These are phyloP conservation scores for Cordyceps tenuipes DNA, from an alignment of 2,329 filamentous ascomycete species.

Conservation along the genomic window DNA sequence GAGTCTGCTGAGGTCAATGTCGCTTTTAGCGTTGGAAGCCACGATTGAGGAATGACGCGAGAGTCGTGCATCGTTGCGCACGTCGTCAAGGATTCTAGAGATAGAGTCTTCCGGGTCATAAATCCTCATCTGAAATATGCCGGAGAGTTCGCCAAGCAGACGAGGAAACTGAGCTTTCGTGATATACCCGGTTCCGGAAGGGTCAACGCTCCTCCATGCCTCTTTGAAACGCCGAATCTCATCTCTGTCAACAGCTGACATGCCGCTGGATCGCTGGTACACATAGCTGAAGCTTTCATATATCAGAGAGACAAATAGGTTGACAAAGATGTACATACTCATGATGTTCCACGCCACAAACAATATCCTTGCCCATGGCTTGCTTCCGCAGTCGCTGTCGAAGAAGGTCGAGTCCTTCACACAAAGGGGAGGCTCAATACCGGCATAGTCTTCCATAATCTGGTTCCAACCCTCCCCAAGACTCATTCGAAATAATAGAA, in stretches of 20 bases:
- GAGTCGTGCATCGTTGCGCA: constrained; percentile 50
- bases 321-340: constrained; percentile 99
- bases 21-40: constrained; percentile 42
- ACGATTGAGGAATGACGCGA: constrained; percentile 47
- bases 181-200: constrained; percentile 84
- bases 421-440: constrained; percentile 71
- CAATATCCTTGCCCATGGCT: constrained; percentile 75
- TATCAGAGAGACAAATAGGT: constrained; percentile 94
- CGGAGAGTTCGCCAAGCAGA: constrained; percentile 83
- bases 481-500: constrained; percentile 87
- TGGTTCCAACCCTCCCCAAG: constrained; percentile 94
- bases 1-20: constrained; percentile 66
- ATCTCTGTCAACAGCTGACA: constrained; percentile 82
- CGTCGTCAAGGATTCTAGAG: constrained; percentile 75
- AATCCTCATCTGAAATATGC: constrained; percentile 94
- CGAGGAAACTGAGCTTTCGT: constrained; percentile 82
- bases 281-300: constrained; percentile 99
- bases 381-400: constrained; percentile 85
- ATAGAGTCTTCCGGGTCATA: constrained; percentile 89
- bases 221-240: constrained; percentile 97
- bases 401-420: constrained; percentile 66
- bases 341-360: constrained; percentile 98
- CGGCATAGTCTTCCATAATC: constrained; percentile 92
- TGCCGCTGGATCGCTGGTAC: constrained; percentile 90
- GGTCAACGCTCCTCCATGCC: constrained; percentile 94